A percentile compares a stretch with the other conserved stretches of the same genome.
Evolutionary conservation across 495 filamentous ascomycete genomes (phyloP).

Genomic region (Clohesyomyces aquaticus): DNA sequence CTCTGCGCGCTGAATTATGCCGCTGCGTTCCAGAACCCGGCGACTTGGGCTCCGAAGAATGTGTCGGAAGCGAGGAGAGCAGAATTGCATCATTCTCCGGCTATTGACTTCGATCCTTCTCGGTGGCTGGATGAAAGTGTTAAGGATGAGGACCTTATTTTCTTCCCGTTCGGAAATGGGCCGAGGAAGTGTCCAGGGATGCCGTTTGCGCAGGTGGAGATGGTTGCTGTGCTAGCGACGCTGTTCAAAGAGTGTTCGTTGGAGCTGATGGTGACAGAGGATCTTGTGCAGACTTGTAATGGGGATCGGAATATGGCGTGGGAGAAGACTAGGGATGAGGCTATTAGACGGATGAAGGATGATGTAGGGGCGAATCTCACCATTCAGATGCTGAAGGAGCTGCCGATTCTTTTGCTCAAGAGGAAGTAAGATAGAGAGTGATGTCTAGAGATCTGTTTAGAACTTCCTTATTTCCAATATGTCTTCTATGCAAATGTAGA

Average conservation of each 20-base stretch:
- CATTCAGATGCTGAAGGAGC: too few species aligned
- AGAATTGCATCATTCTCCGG: neutral
- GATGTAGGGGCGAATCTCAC: too few species aligned
- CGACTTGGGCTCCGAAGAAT: neutral
- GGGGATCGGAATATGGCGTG: neutral
- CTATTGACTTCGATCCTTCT: neutral
- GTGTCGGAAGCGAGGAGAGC: neutral
- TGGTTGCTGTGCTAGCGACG: neutral
- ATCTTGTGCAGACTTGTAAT: neutral
- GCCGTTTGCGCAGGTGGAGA: neutral
- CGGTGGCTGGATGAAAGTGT: neutral
- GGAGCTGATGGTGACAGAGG: conserved; percentile 3
- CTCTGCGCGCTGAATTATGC: neutral
- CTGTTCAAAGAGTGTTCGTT: neutral
- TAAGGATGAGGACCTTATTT: neutral
- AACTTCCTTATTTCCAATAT: too few species aligned
- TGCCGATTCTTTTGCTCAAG: too few species aligned
- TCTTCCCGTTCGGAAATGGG: conserved; percentile 5
- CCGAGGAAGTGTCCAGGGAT: conserved; percentile 1
- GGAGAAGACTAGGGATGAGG: too few species aligned
- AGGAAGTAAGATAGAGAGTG: too few species aligned
- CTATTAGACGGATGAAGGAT: too few species aligned
- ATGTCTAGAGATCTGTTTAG: too few species aligned
- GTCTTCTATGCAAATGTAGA: too few species aligned
- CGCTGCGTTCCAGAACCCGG: neutral